Percentiles rank a stretch among this genome's conserved stretches.
Evolutionary conservation across 225 moss, liverwort and hornwort species (phyloP).

Genomic region (Physcomitrellopsis africana): DNA sequence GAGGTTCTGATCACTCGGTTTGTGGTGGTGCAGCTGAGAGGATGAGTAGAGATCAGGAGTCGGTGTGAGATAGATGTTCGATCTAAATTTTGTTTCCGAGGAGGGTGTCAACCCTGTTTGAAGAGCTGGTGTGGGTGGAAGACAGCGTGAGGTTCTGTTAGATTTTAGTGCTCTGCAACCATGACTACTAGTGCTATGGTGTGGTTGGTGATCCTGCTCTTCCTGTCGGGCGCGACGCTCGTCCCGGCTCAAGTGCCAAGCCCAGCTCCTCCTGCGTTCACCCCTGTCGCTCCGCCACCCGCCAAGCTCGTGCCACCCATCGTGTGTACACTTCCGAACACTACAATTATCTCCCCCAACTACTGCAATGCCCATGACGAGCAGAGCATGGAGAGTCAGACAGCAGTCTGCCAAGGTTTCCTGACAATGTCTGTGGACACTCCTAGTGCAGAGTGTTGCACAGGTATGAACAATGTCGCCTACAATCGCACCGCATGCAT

Average conservation of each 20-base stretch:
- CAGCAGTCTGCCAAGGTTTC: slow-evolving; percentile 35
- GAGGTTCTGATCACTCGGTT: neutral
- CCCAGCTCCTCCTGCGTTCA: too few relatives aligned
- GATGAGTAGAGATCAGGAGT: neutral
- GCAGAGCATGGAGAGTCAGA: slow-evolving; percentile 27
- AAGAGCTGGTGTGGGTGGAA: neutral
- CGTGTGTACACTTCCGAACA: slow-evolving; percentile 37
- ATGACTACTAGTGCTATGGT: slow-evolving; percentile 25
- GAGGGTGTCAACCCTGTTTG: too few relatives aligned
- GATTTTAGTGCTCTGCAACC: neutral
- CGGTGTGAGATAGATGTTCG: neutral
- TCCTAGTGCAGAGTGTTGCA: slow-evolving; percentile 37
- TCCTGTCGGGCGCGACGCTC: neutral
- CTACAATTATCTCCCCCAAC: slow-evolving; percentile 41
- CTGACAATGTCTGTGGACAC: slow-evolving; percentile 27
- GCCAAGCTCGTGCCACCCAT: neutral
- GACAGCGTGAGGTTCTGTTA: neutral
- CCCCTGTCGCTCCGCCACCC: slow-evolving; percentile 12
- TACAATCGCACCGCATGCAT: slow-evolving; percentile 45
- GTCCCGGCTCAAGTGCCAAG: slow-evolving; percentile 18
- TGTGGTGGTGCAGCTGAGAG: neutral
- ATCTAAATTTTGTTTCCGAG: neutral
- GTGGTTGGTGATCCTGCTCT: neutral
- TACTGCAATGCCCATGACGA: slow-evolving; percentile 47
- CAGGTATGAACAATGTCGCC: slow-evolving; percentile 37